Evolutionary conservation across 1,284 basidiomycete species (phyloP), one percentile per base, ranked within the genome.

Genomic region (Afroboletus lepidellus): DNA sequence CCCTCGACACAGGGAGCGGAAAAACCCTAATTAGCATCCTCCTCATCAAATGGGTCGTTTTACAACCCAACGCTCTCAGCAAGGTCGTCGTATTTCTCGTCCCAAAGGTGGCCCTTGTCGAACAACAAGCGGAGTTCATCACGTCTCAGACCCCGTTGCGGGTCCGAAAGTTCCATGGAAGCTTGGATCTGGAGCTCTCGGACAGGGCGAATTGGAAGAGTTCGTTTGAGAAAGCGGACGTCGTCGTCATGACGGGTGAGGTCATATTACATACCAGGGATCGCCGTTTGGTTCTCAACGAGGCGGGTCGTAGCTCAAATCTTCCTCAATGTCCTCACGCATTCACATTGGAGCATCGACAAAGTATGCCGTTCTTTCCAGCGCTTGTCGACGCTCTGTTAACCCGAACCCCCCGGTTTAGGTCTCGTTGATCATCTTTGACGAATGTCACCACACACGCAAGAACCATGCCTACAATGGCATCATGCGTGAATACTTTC

Each of bases 11-110:
- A 0, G 90, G 86, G 29, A 83, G 83, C 20, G 87, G 90, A 12
- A 94, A 94, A 75, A 94, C 91, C 1, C 80, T 89, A 60, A 92
- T 94, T 58, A 85, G 85, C 57, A 79, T 87, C 36, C 74, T 91
- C 23, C 77, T 92, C 54, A 85, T 92, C 64, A 84, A 84, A 71
- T 91, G 85, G 84, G 78, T 86, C 47, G 73, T 81, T 18, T 65
- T 80, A 1, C 77, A 77, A 55, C 74, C 78, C 21, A 61, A 62
- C 13, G 73, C 77, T 9, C 61, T 69, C 51, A 74, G 73, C 48
- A 85, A 84, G 65, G 74, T 77, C 50, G 76, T 83, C 59, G 74
- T 87, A n/a, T 88, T 90, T 59, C 74, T 94, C 27, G 90, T 90
- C 2, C 90, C 92, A 1, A 87, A 87, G 59, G 89, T 92, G 2